These are phyloP conservation scores for Selaginella moellendorffii DNA, from an alignment of 75 land plant genomes.

Conservation along the genomic window DNA sequence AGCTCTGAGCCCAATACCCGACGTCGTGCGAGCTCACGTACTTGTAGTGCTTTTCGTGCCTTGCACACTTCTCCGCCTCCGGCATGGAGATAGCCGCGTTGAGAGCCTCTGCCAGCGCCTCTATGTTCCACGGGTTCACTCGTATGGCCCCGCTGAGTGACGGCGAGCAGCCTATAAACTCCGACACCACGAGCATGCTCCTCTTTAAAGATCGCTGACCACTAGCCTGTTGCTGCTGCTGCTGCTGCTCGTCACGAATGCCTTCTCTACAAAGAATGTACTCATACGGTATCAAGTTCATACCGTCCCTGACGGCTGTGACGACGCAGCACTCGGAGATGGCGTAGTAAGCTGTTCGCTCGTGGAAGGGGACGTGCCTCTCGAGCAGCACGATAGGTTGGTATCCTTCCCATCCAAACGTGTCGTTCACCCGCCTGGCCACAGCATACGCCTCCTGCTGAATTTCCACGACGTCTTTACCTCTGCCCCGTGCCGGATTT, in stretches of 20 bases:
- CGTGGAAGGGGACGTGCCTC: slow-evolving; percentile 30
- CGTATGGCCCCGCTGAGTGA: slow-evolving; percentile 3
- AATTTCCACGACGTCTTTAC: slow-evolving; percentile 52
- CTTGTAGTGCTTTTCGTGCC: slow-evolving; percentile 10
- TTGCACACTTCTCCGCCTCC: slow-evolving; percentile 4
- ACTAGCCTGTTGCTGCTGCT: slow-evolving; percentile 16
- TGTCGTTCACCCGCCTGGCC: slow-evolving; percentile 24
- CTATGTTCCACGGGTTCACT: slow-evolving; percentile 7
- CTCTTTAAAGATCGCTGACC: background rate
- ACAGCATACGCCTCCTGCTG: slow-evolving; percentile 18
- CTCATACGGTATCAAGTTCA: slow-evolving; percentile 63
- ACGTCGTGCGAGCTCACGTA: slow-evolving; percentile 7
- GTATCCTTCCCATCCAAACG: slow-evolving; percentile 24
- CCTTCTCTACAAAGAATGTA: slow-evolving; percentile 68
- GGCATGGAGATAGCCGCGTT: background rate
- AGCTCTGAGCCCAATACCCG: slow-evolving; percentile 7
- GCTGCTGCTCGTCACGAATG: too few relatives aligned
- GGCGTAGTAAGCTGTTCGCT: slow-evolving; percentile 52
- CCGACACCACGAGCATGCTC: slow-evolving; percentile 1
- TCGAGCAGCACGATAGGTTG: slow-evolving; percentile 24
- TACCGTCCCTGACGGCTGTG: slow-evolving; percentile 44
- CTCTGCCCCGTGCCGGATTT: slow-evolving; percentile 71
- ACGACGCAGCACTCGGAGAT: slow-evolving; percentile 61
- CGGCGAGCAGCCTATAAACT: slow-evolving; percentile 7
- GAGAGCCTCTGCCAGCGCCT: slow-evolving; percentile 1